These are phyloP conservation scores for Rhodotorula glutinis DNA, from an alignment of 1,284 basidiomycete species.

Conservation along the genomic window DNA sequence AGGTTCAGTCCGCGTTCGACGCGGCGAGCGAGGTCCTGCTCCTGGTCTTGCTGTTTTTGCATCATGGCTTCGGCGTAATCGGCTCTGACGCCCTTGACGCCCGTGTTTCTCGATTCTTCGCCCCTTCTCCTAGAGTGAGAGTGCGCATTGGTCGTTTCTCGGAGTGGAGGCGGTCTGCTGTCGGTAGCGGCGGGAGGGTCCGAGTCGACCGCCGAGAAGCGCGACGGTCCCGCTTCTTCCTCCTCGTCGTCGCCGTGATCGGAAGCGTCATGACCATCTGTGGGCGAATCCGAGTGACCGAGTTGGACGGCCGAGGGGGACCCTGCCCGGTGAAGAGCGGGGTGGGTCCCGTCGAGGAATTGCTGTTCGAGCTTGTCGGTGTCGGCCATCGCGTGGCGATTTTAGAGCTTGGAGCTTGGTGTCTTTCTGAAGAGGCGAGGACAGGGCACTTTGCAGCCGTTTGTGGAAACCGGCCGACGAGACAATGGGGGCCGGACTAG, in stretches of 20 bases:
- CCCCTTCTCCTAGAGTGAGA: conserved; percentile 1
- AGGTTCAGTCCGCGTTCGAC: neutral
- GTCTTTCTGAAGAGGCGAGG: too few species aligned
- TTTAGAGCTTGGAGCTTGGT: too few species aligned
- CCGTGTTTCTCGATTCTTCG: conserved; percentile 37
- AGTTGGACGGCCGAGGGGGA: conserved; percentile 15
- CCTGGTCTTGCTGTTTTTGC: conserved; percentile 6
- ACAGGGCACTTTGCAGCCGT: too few species aligned
- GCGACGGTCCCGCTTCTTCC: neutral
- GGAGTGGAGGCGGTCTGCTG: neutral
- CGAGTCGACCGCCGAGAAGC: conserved; percentile 23
- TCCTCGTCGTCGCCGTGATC: neutral
- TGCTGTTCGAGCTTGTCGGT: conserved; percentile 22
- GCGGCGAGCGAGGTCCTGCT: conserved; percentile 11
- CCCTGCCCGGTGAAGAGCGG: conserved; percentile 30
- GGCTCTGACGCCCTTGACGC: conserved; percentile 43
- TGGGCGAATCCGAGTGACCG: conserved; percentile 2
- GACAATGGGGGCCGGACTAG: too few species aligned
- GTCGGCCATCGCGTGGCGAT: neutral
- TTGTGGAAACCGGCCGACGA: too few species aligned
- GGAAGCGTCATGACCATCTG: too few species aligned
- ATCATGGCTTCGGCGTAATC: conserved; percentile 35
- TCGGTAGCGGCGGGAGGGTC: too few species aligned
- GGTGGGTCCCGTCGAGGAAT: conserved; percentile 39
- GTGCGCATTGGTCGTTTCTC: neutral